A percentile compares a stretch with the other conserved stretches of the same genome.
Evolutionary conservation across 2,329 filamentous ascomycete species (phyloP).

Genomic region (Corniculantispora saksenae): DNA sequence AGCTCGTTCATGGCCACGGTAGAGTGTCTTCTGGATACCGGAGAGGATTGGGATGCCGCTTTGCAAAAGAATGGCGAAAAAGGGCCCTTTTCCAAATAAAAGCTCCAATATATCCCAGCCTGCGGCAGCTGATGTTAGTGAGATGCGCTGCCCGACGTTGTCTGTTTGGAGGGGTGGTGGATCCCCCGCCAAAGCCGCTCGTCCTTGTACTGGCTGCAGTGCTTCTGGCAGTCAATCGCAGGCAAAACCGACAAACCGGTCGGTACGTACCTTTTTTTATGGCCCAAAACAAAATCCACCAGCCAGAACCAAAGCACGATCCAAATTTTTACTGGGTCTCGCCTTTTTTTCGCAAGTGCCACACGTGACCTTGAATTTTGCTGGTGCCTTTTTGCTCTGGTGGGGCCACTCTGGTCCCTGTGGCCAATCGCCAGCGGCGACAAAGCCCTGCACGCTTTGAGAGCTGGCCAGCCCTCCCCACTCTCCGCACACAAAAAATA

Average conservation of each 20-base stretch:
- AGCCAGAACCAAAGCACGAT: background rate
- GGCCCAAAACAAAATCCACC: background rate
- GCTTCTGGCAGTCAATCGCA: background rate
- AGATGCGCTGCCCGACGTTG: conserved; percentile 2
- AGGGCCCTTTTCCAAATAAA: background rate
- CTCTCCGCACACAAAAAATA: conserved; percentile 45
- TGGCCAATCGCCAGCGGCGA: conserved; percentile 38
- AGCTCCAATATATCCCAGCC: background rate
- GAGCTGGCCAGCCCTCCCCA: conserved; percentile 40
- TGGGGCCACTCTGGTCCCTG: background rate
- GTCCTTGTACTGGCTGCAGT: background rate
- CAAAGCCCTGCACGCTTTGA: conserved; percentile 39
- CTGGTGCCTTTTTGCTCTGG: conserved; percentile 23
- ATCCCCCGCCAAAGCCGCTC: background rate
- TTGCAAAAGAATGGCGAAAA: background rate
- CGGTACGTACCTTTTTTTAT: conserved; percentile 8
- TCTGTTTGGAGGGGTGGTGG: conserved; percentile 19
- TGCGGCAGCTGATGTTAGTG: background rate
- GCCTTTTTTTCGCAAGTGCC: background rate
- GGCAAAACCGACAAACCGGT: background rate
- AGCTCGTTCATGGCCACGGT: conserved; percentile 66
- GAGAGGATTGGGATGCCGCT: background rate
- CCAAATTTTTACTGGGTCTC: conserved; percentile 6
- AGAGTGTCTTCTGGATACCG: background rate
- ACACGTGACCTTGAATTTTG: conserved; percentile 16